Conservation (phyloP, 495 filamentous ascomycete genomes). For the Podospora pseudocomata region DNA sequence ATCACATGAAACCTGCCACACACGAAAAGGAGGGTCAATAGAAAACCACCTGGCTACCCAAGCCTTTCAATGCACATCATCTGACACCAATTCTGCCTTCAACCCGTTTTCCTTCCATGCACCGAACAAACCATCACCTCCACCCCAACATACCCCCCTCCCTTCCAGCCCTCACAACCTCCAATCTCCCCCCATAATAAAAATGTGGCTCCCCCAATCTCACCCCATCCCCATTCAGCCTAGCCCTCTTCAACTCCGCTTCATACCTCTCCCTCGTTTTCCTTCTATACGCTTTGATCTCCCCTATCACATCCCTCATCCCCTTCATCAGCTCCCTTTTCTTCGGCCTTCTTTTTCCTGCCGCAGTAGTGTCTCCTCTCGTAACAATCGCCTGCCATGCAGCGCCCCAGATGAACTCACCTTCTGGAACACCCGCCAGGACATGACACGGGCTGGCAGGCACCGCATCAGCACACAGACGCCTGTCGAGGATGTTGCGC, state of each 20-base stretch:
- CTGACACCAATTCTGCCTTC: too few relatives aligned
- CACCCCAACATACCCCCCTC: neutral
- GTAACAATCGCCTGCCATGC: conserved; percentile 43
- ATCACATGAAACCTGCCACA: too few relatives aligned
- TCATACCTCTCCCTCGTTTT: conserved; percentile 29
- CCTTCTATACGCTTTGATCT: conserved; percentile 36
- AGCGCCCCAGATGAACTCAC: conserved; percentile 34
- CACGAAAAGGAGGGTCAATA: too few relatives aligned
- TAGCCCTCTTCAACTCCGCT: conserved; percentile 3
- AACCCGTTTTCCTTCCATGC: too few relatives aligned
- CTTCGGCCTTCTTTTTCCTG: conserved; percentile 12
- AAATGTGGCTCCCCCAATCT: conserved; percentile 25
- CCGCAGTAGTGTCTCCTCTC: too few relatives aligned
- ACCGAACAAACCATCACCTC: too few relatives aligned
- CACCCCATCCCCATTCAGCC: conserved; percentile 4
- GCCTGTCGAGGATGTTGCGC: conserved; percentile 18
- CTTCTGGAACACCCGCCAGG: conserved; percentile 38
- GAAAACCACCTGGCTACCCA: too few relatives aligned
- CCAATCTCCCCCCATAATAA: conserved; percentile 29
- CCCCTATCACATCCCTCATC: conserved; percentile 40
- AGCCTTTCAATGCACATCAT: too few relatives aligned
- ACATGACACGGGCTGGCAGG: conserved; percentile 42
- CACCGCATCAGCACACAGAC: conserved; percentile 25
- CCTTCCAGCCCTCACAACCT: conserved; percentile 17
- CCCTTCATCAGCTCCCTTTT: conserved; percentile 12